phyloP scores from a whole-genome alignment of 2,329 filamentous ascomycete genomes.

The Diplodia corticola region DNA sequence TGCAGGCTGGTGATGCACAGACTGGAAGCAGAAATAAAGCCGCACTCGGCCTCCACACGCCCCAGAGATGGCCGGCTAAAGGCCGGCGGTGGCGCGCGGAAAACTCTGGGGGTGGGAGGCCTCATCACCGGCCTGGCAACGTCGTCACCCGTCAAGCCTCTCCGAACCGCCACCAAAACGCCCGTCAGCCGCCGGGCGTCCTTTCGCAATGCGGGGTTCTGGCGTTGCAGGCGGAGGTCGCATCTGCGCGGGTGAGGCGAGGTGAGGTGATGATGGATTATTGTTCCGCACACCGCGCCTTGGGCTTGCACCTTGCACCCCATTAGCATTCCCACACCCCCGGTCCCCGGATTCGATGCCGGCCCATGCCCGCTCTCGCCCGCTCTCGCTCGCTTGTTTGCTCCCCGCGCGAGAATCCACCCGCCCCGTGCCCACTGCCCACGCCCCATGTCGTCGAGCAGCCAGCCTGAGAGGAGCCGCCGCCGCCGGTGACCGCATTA shows the following conservation, averaged over 20 bases:
- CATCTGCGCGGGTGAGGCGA: neutral
- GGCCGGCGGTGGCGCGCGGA: neutral
- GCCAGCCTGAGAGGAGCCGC: too few species aligned
- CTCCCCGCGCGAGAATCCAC: too few species aligned
- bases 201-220: neutral
- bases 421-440: neutral
- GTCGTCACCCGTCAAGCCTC: neutral
- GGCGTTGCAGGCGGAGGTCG: neutral
- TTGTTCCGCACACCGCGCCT: neutral
- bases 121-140: neutral
- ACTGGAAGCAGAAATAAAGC: slow-evolving; percentile 8
- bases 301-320: neutral
- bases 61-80: slow-evolving; percentile 16
- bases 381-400: neutral
- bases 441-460: neutral
- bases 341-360: slow-evolving; percentile 10
- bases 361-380: too few species aligned
- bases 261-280: neutral
- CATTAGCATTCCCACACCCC: neutral
- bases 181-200: neutral
- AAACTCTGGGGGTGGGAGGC: neutral
- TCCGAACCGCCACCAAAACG: neutral
- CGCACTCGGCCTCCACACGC: slow-evolving; percentile 4
- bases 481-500: too few species aligned
- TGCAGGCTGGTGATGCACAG: neutral